Percentiles rank a stretch among this genome's conserved stretches.
Conservation (phyloP, 768 basidiomycete genomes). For the Trichaptum fuscoviolaceum region DNA sequence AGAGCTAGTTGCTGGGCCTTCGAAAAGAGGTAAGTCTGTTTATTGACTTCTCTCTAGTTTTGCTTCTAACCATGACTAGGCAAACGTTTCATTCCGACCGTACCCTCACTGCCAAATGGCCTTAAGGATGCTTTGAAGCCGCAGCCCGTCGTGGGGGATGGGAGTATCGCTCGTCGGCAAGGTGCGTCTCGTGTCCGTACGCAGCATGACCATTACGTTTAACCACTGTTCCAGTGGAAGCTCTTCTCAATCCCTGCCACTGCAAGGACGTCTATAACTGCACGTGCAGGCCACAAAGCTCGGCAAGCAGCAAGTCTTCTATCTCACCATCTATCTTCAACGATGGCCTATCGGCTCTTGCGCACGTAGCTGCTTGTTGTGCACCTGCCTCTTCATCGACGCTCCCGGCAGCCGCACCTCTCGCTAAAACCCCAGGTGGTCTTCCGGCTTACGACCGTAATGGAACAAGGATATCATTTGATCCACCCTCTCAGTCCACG, state of each 20-base stretch:
- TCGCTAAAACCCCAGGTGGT: not conserved
- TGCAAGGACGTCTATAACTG: conserved; percentile 55
- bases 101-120: conserved; percentile 70
- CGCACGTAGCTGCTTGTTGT: conserved; percentile 28
- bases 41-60: not conserved
- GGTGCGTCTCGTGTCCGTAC: conserved; percentile 21
- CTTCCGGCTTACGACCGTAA: not conserved
- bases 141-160: not conserved
- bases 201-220: conserved; percentile 20
- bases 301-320: not conserved
- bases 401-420: not conserved
- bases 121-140: conserved; percentile 44
- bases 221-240: conserved; percentile 39
- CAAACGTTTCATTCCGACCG: conserved; percentile 63
- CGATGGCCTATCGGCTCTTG: conserved; percentile 29
- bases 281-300: conserved; percentile 30
- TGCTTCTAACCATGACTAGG: conserved; percentile 47
- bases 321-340: not conserved
- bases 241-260: conserved; percentile 58
- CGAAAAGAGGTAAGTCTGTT: conserved; percentile 20
- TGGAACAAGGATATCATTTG: not conserved
- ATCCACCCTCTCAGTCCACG: not conserved
- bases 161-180: not conserved
- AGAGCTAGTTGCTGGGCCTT: conserved; percentile 16
- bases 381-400: not conserved